Evolutionary conservation across 345 rosid species (phyloP).

Genomic region (Syzygium aqueum): DNA sequence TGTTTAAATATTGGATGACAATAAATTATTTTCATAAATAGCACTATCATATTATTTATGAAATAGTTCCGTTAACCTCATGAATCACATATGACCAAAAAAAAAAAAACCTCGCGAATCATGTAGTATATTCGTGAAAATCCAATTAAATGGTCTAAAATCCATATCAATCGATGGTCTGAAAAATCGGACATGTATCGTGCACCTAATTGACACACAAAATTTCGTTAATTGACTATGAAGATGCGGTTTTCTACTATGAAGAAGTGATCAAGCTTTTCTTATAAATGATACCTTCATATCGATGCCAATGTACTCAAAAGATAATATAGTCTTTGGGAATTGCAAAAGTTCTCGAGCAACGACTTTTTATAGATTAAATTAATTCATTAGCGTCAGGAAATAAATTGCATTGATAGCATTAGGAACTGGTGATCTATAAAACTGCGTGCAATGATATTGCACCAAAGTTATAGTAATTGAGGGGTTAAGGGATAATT

Average conservation of each 20-base stretch:
- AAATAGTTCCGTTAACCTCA: not conserved
- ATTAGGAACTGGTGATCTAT: not conserved
- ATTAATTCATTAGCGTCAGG: rapidly evolving
- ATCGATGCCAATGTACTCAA: not conserved
- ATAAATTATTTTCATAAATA: not conserved
- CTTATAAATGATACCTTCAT: not conserved
- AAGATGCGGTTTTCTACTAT: not conserved
- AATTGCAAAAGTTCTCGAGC: not conserved
- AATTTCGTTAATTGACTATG: not conserved
- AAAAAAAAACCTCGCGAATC: not conserved
- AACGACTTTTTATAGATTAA: not conserved
- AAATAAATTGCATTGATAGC: not conserved
- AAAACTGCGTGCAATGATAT: rapidly evolving
- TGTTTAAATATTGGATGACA: not conserved
- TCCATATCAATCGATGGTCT: not conserved
- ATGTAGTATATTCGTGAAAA: not conserved
- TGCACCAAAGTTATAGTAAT: not conserved
- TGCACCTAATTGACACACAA: not conserved
- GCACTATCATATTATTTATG: not conserved
- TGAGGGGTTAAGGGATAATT: too few species aligned
- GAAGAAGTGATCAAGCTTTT: too few species aligned
- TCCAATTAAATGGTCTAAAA: not conserved
- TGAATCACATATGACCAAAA: not conserved
- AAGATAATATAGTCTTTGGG: not conserved
- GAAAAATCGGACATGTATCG: not conserved